phyloP scores from a whole-genome alignment of 805 yeast species.

The Metschnikowia colocasiae region DNA sequence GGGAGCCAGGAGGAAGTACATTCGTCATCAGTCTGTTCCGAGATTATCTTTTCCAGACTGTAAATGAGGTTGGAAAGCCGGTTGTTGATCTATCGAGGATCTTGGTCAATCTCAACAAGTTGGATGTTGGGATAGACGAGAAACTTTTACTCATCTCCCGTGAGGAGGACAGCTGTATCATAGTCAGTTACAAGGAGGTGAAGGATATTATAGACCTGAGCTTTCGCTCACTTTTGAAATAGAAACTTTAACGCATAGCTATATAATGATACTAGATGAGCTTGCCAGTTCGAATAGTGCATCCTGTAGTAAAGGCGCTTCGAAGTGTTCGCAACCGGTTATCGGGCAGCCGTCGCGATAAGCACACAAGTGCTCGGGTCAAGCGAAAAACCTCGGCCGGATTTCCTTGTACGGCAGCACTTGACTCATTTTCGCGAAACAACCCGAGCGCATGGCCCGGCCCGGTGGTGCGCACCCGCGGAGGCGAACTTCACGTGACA shows the following conservation, averaged over 20 bases:
- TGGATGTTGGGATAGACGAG: constrained; percentile 91
- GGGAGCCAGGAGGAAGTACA: constrained; percentile 62
- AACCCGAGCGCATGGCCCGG: not conserved
- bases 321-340: not conserved
- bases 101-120: constrained; percentile 71
- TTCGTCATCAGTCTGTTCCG: constrained; percentile 63
- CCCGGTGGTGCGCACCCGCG: not conserved
- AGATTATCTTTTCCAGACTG: constrained; percentile 83
- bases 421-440: constrained; percentile 1
- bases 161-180: constrained; percentile 81
- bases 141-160: constrained; percentile 72
- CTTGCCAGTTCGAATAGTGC: not conserved
- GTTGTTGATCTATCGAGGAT: constrained; percentile 80
- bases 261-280: not conserved
- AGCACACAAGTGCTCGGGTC: not conserved
- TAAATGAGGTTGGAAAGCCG: constrained; percentile 73
- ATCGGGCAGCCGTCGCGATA: not conserved
- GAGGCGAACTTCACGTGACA: constrained; percentile 1
- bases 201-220: constrained; percentile 65
- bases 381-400: not conserved
- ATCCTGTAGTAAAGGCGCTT: too few relatives aligned
- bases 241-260: constrained; percentile 3
- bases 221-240: constrained; percentile 41
- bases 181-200: constrained; percentile 81
- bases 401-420: not conserved